A percentile compares a stretch with the other conserved stretches of the same genome.
phyloP scores from a whole-genome alignment of 2,329 filamentous ascomycete genomes.

The Ophiostoma populinum region DNA sequence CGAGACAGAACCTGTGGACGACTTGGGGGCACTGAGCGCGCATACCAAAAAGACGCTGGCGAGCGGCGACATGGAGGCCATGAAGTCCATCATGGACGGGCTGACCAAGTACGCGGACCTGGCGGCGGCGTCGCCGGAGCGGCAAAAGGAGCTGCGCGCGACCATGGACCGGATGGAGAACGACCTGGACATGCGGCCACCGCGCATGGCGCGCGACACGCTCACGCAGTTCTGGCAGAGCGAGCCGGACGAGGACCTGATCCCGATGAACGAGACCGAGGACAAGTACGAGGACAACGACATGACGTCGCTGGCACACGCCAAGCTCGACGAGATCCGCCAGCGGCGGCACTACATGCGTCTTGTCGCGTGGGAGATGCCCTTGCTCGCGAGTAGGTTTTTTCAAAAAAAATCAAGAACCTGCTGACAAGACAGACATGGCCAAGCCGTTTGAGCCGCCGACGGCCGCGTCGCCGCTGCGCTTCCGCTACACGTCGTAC shows the following conservation, averaged over 20 bases:
- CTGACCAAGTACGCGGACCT: background rate
- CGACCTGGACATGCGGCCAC: background rate
- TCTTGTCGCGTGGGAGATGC: conserved; percentile 89
- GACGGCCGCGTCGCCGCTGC: conserved; percentile 49
- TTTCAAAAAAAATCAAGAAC: background rate
- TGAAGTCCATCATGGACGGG: background rate
- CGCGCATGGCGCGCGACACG: background rate
- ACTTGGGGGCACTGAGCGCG: too few relatives aligned
- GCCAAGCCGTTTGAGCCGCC: conserved; percentile 68
- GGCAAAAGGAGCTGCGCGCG: background rate
- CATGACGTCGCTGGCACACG: conserved; percentile 67
- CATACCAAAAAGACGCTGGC: too few relatives aligned
- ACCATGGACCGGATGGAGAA: background rate
- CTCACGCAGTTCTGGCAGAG: conserved; percentile 28
- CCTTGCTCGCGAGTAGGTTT: conserved; percentile 61
- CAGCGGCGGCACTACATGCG: conserved; percentile 80
- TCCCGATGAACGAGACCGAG: conserved; percentile 26
- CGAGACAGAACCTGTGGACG: too few relatives aligned
- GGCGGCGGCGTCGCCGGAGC: background rate
- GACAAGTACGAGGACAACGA: conserved; percentile 59
- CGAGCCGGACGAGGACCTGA: background rate
- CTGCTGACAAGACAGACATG: conserved; percentile 38
- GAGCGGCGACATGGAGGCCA: background rate
- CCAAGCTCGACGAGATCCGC: conserved; percentile 71
- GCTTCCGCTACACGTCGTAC: conserved; percentile 94